A percentile compares a stretch with the other conserved stretches of the same genome.
These are phyloP conservation scores for Lactarius evosmus DNA, from an alignment of 768 basidiomycete genomes.

Conservation along the genomic window DNA sequence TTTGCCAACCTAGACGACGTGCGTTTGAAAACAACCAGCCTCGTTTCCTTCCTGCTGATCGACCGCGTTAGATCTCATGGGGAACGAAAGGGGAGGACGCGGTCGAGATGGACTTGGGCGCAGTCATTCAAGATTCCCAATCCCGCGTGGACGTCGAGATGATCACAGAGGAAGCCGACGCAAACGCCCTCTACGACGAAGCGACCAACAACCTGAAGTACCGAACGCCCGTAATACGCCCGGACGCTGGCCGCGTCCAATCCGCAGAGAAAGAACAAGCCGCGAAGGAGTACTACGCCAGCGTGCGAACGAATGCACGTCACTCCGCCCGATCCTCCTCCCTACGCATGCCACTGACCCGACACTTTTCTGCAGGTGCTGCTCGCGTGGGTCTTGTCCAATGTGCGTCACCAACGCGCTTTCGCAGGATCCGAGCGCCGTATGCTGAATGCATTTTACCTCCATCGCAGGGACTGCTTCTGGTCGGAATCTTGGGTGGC, in stretches of 20 bases:
- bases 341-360: not conserved
- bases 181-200: constrained; percentile 82
- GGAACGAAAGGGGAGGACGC: constrained; percentile 89
- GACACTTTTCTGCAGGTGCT: constrained; percentile 45
- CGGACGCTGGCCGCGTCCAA: constrained; percentile 37
- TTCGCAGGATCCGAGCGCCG: not conserved
- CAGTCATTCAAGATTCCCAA: constrained; percentile 74
- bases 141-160: constrained; percentile 87
- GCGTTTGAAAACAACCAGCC: constrained; percentile 30
- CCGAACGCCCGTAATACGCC: constrained; percentile 41
- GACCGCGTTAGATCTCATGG: constrained; percentile 69
- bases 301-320: constrained; percentile 74
- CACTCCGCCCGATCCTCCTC: not conserved
- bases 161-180: constrained; percentile 74
- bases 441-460: not conserved
- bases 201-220: constrained; percentile 69
- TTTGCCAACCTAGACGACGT: constrained; percentile 87
- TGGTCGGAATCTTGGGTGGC: constrained; percentile 65
- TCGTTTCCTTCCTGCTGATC: constrained; percentile 17
- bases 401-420: constrained; percentile 45
- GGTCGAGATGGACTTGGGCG: constrained; percentile 74
- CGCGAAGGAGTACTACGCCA: constrained; percentile 85
- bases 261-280: constrained; percentile 63
- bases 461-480: constrained; percentile 54
- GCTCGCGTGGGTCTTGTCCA: constrained; percentile 79